Conservation (phyloP, 305 asterid genomes). For the Plantago coronopus region DNA sequence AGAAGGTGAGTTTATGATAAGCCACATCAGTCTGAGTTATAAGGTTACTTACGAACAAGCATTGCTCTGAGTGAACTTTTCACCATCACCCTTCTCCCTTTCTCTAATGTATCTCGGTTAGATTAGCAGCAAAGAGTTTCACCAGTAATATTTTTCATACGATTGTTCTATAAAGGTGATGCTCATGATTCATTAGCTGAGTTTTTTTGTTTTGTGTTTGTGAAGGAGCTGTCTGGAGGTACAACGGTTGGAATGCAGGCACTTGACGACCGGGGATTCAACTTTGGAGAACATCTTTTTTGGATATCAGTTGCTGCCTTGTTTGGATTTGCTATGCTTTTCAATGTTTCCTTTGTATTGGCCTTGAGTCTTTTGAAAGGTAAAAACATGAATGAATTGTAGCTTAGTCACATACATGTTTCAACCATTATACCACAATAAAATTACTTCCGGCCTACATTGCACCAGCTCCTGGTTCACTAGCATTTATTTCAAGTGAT, state of each 20-base stretch:
- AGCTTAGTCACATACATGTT: not conserved
- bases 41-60: too few species aligned
- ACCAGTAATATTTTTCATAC: too few species aligned
- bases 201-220: constrained; percentile 3
- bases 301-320: constrained; percentile 67
- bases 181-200: too few species aligned
- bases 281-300: constrained; percentile 36
- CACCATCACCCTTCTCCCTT: not conserved
- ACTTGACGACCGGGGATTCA: constrained; percentile 54
- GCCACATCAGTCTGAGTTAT: too few species aligned
- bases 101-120: not conserved
- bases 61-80: not conserved
- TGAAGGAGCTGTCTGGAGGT: constrained; percentile 34
- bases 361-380: constrained; percentile 33
- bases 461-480: constrained; percentile 36
- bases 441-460: not conserved
- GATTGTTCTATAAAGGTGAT: too few species aligned
- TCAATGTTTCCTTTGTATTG: constrained; percentile 46
- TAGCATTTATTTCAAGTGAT: constrained; percentile 41
- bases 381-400: constrained; percentile 23
- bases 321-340: constrained; percentile 43
- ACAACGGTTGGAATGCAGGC: constrained; percentile 51
- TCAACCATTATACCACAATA: not conserved
- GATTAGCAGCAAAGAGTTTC: not conserved
- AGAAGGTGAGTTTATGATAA: constrained; percentile 41